Evolutionary conservation across 2,329 filamentous ascomycete species (phyloP).

Genomic region (Talaromyces sp.): DNA sequence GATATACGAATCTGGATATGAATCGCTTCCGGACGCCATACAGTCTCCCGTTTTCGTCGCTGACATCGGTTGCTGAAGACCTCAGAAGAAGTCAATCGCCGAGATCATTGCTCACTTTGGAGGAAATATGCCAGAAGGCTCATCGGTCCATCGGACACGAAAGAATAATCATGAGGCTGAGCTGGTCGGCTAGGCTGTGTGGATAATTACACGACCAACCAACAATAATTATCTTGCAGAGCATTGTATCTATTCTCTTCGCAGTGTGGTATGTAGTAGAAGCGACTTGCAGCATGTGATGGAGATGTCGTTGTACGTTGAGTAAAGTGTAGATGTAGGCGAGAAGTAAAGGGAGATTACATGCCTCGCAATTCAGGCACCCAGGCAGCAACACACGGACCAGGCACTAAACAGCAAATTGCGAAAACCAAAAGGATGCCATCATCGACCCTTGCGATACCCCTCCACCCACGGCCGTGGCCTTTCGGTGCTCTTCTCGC

Average conservation of each 20-base stretch:
- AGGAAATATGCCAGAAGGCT: not conserved
- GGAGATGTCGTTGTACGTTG: not conserved
- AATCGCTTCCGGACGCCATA: not conserved
- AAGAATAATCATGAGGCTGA: not conserved
- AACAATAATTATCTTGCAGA: not conserved
- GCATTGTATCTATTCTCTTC: not conserved
- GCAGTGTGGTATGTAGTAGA: not conserved
- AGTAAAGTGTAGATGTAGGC: not conserved
- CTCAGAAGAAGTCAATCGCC: not conserved
- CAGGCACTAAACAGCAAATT: conserved; percentile 4
- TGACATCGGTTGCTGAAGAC: not conserved
- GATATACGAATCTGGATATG: not conserved
- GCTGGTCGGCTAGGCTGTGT: not conserved
- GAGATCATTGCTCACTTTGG: too few species aligned
- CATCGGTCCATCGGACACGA: not conserved
- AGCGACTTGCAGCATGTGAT: not conserved
- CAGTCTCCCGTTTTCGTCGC: conserved; percentile 4
- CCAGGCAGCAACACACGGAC: not conserved
- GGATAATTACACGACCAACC: not conserved
- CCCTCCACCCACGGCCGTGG: conserved; percentile 10
- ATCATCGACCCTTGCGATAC: conserved; percentile 11
- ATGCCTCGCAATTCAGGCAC: conserved; percentile 12
- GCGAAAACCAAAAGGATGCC: conserved; percentile 10
- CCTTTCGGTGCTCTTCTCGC: conserved; percentile 19
- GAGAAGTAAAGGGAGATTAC: not conserved